Evolutionary conservation across 176 grass and related monocot species (phyloP), one percentile per base, ranked within the genome.

Genomic region (Poa annua): DNA sequence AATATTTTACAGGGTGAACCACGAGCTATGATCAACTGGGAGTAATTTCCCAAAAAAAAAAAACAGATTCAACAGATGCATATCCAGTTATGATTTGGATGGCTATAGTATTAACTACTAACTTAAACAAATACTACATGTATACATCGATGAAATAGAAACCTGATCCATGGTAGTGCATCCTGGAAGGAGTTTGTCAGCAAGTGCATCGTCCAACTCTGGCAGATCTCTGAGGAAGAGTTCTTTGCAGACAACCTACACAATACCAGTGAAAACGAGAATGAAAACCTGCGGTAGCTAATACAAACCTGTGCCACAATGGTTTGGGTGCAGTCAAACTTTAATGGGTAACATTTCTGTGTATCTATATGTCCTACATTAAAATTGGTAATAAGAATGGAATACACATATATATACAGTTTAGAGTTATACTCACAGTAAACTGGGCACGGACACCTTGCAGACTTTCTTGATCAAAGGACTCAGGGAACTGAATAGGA

Each of bases 211-310:
- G 56, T 93, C 91, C 80, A 92, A 80, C 81, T 90, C 83, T 84
- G 96, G 96, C 66, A 98, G 85, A 1, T 92, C 83, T 88, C 93
- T 96, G 74, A 89, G 92, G 81, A 99, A 99, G 35, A 99, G 96
- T 52, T 99, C 96, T 86, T 99, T 99, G 85, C 96, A 99, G 69
- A 85, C 91, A 84, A 99, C 96, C 96, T 99, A 78, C 76, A 90
- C 3, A 66, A 83, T 60, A 84, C 22, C 8, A 89, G 76, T 78
- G 15, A 87, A 77, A 75, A 89, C 44, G 61, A 57, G 59, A 75
- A 38, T 49, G 84, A 75, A 80, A 16, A 19, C 32, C 20, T 13
- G 47, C 41, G 29, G 20, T 29, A 57, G 20, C 64, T 78, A 45
- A 56, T 3, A 62, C 15, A 47, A 73, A 72, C 10, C 51, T 42